Evolutionary conservation across 2,329 filamentous ascomycete species (phyloP).

Genomic region (Trichoderma semiorbis): DNA sequence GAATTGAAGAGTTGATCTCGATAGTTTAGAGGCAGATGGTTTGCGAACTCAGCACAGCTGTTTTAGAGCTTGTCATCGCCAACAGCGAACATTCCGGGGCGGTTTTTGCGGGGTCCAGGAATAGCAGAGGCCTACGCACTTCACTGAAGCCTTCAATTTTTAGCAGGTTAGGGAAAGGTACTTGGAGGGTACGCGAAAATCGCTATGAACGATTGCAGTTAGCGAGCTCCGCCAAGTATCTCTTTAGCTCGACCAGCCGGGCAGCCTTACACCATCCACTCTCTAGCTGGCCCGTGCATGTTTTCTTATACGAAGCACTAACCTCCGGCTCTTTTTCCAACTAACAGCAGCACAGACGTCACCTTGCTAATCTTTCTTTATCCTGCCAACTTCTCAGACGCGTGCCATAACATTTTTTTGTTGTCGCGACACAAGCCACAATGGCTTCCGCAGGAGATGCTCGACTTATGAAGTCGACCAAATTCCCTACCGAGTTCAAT

Average conservation of each 20-base stretch:
- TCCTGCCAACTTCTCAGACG: slow-evolving; percentile 22
- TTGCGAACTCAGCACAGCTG: not conserved
- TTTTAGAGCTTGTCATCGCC: slow-evolving; percentile 7
- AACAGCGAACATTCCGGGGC: not conserved
- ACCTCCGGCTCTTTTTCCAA: slow-evolving; percentile 7
- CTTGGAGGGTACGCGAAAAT: not conserved
- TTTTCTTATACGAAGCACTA: not conserved
- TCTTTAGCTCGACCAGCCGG: not conserved
- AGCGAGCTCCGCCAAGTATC: not conserved
- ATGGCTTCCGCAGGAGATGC: slow-evolving; percentile 86
- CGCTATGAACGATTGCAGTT: not conserved
- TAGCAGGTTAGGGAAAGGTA: not conserved
- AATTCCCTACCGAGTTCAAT: slow-evolving; percentile 90
- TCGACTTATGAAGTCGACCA: slow-evolving; percentile 85
- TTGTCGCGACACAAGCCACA: slow-evolving; percentile 25
- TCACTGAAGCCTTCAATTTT: slow-evolving; percentile 4
- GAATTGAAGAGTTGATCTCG: not conserved
- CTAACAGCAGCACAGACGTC: slow-evolving; percentile 27
- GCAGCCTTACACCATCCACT: not conserved
- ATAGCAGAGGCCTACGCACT: slow-evolving; percentile 7
- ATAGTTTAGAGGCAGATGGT: not conserved
- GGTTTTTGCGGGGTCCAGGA: slow-evolving; percentile 13
- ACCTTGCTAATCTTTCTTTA: slow-evolving; percentile 24
- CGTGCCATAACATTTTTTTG: slow-evolving; percentile 3
- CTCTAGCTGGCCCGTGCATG: not conserved